These are phyloP conservation scores for Botryotinia convoluta DNA, from an alignment of 2,329 filamentous ascomycete species.

Conservation along the genomic window DNA sequence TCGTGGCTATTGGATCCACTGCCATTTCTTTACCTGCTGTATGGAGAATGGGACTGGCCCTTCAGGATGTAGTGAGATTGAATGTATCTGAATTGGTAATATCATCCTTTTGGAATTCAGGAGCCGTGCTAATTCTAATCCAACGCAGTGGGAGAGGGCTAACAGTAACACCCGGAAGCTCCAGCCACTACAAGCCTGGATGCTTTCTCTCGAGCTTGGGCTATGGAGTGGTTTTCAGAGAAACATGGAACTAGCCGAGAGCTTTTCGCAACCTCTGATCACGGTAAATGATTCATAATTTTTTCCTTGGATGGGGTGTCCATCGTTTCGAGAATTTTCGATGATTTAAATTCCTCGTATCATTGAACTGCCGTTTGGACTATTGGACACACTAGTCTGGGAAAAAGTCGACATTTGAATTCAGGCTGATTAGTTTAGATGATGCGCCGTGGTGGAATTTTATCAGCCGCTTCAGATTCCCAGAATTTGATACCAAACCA, in stretches of 20 bases:
- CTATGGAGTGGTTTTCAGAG: background rate
- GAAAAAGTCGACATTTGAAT: background rate
- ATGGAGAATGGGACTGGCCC: background rate
- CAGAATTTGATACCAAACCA: background rate
- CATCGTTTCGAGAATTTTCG: fast-evolving
- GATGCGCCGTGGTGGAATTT: background rate
- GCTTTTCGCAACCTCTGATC: background rate
- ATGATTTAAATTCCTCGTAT: background rate
- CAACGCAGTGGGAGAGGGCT: background rate
- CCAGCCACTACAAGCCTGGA: background rate
- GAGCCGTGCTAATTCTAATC: background rate
- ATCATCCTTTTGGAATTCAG: background rate
- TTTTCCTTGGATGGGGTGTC: background rate
- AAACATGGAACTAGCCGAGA: background rate
- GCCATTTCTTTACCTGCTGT: background rate
- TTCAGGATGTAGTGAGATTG: background rate
- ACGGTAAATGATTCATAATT: background rate
- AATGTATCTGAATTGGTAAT: background rate
- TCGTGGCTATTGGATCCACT: background rate
- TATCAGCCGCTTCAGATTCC: background rate
- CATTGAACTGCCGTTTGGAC: background rate
- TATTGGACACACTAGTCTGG: background rate
- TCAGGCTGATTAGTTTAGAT: background rate
- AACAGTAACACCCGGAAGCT: background rate
- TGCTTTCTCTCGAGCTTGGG: background rate